Base-by-base conservation (phyloP, 257 asterid genomes). In the Ligustrum vulgare region DNA sequence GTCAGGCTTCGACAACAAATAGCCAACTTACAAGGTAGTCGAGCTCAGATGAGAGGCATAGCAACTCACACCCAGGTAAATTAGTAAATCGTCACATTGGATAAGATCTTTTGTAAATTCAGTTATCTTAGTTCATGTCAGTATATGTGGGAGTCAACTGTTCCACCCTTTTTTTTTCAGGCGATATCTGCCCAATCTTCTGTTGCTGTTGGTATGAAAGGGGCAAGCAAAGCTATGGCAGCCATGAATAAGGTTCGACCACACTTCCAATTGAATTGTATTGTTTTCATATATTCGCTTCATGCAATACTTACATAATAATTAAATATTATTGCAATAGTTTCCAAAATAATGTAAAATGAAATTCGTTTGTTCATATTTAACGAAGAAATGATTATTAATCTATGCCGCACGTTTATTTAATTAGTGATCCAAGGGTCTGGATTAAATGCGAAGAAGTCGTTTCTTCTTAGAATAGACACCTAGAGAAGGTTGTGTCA, bases 11-110 rank as follows among this genome's bases (percentile, higher is more conserved):
- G 97, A 75, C 97, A 92, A 74, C 98, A 94, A 84, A 89, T 94
- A 82, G 91, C 95, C 41, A 94, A 89, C 76, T 87, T 94, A 83
- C 98, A 94, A 80, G 84, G 96, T 69, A 90, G 98, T 85, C 96
- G 97, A 70, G 97, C 98, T 75, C 98, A 94, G 81, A 89, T 92
- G 93, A 88, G 98, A 82, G 98, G 98, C 67, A 86, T 94, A 23
- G 91, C 95, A 0, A 92, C 96, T 75, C 95, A 93, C 82, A 94
- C 98, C 13, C 98, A 92, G 97, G 98, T 92, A 84, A 62, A 35
- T 69, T 15, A 37, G 69, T 47, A 35, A 77, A 75, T 77, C 39
- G 31, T 67, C 64, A 15, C 20, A 51, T 31, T 66, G 54, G 31
- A 9, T 73, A 39, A 5, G 15, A 54, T 45, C 6, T 65, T 69